Base-by-base conservation (phyloP, 805 yeast species). In the Brettanomyces sp. region DNA sequence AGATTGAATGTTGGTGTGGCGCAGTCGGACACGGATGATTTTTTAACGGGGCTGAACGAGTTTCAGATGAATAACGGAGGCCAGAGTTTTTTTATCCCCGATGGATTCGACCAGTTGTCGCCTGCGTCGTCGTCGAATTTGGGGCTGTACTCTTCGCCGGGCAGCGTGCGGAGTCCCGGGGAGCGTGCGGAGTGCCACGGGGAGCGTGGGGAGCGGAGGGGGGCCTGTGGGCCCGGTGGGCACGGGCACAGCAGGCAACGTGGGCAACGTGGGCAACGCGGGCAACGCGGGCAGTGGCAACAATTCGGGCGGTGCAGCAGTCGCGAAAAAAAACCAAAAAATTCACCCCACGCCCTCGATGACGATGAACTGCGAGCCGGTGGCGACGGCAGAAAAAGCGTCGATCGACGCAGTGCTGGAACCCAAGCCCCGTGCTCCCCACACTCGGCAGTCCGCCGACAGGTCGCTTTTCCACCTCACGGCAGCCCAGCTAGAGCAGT, bases 51-150 rank as follows among this genome's bases (percentile, higher is more conserved):
- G 39, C 42, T 60, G 13, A 49, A 48, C 36, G 63, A 58, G 21
- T 54, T 58, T 25, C 49, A 53, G 23, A 37, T 60, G 24, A 51
- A 53, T 30, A 58, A 60, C 46, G 54, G 53, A 24, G 52, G 57
- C 8, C 60, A 59, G 45, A 54, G 55, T 42, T 60, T 63, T 43
- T 60, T 60, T 33, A 53, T 62, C 11, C 56, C 60, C 13, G 64
- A 62, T 43, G 64, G 59, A 5, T 53, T 58, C 39, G 61, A 57
- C 22, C 55, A 55, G 43, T 49, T 58, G 22, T 53, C 58, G 2
- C 59, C 60, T 6, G 36, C 45, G 7, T 52, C 62, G 8, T 42
- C 55, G 33, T 41, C 47, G 21, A 45, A 41, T 12, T 7, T 38
- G 1, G 44, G 46, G 32, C 18, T 46, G n/a, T 41, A 44, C 37